Evolutionary conservation across 495 filamentous ascomycete species (phyloP).

Genomic region (Xylaria flabelliformis): DNA sequence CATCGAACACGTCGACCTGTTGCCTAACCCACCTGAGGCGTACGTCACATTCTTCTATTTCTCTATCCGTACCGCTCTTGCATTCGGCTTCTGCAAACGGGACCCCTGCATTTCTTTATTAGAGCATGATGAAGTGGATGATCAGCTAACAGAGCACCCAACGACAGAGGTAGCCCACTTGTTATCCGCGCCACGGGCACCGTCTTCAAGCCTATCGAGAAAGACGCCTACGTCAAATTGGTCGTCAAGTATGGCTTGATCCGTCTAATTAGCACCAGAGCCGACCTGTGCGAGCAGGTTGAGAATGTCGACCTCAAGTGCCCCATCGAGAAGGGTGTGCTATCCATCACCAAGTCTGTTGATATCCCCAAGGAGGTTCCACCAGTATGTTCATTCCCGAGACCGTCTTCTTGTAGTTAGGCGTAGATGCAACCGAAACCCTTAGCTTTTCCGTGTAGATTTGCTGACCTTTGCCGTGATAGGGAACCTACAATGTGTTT

Average conservation of each 20-base stretch:
- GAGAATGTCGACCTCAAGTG: slow-evolving; percentile 87
- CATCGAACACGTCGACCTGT: slow-evolving; percentile 79
- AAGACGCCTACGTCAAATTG: slow-evolving; percentile 79
- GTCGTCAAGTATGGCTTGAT: slow-evolving; percentile 95
- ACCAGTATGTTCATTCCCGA: slow-evolving; percentile 68
- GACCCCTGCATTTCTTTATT: neutral
- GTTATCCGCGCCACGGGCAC: slow-evolving; percentile 77
- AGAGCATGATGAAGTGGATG: slow-evolving; percentile 24
- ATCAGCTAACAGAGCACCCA: slow-evolving; percentile 26
- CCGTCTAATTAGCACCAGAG: slow-evolving; percentile 76
- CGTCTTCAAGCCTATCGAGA: slow-evolving; percentile 68
- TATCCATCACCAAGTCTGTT: slow-evolving; percentile 77
- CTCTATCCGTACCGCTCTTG: neutral
- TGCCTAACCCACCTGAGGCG: slow-evolving; percentile 86
- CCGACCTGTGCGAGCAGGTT: slow-evolving; percentile 88
- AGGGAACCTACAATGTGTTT: slow-evolving; percentile 89
- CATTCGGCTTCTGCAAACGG: neutral
- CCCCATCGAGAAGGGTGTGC: slow-evolving; percentile 78
- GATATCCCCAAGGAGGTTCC: slow-evolving; percentile 88
- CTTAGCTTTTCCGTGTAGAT: neutral
- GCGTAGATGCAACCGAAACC: neutral
- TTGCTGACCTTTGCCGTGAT: slow-evolving; percentile 20
- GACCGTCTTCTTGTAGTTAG: neutral
- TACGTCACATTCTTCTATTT: slow-evolving; percentile 56
- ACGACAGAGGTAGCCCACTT: slow-evolving; percentile 75